Conservation (phyloP, 805 yeast species). For the Saturnispora mendoncae region DNA sequence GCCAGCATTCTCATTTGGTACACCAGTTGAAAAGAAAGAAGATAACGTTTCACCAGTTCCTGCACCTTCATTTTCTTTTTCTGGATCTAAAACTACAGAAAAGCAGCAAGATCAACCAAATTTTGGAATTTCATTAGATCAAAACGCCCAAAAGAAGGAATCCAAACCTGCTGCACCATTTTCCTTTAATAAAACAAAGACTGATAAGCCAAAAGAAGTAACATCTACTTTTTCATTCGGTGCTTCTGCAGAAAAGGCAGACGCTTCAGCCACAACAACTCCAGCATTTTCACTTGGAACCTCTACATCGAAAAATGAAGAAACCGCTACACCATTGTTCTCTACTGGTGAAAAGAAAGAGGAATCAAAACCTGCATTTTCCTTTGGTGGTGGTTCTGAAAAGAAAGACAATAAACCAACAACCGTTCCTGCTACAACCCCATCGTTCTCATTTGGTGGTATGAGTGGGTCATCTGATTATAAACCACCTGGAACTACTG, state of each 20-base stretch:
- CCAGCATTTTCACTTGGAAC: constrained; percentile 14
- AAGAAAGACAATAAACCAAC: constrained; percentile 1
- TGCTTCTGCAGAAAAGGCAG: neutral
- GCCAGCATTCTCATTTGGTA: constrained; percentile 16
- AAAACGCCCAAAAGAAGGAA: no score
- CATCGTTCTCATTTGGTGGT: constrained; percentile 4
- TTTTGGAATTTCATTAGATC: no score
- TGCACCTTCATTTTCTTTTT: neutral
- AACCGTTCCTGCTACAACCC: neutral
- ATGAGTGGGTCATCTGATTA: no score
- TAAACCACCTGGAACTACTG: no score
- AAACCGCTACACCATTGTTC: neutral
- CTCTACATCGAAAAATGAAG: neutral
- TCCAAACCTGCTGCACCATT: no score
- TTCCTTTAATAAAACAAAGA: constrained; percentile 11
- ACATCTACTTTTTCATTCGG: constrained; percentile 3
- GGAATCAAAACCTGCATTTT: neutral
- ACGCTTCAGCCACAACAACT: neutral
- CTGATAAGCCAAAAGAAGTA: neutral
- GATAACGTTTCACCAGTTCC: constrained; percentile 9
- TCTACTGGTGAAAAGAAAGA: constrained; percentile 2
- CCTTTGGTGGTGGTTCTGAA: neutral
- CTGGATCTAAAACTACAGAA: no score
- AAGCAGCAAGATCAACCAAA: no score
- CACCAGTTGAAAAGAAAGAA: constrained; percentile 5